Conservation (phyloP, 73 alveolate species). For the Stentor coeruleus region DNA sequence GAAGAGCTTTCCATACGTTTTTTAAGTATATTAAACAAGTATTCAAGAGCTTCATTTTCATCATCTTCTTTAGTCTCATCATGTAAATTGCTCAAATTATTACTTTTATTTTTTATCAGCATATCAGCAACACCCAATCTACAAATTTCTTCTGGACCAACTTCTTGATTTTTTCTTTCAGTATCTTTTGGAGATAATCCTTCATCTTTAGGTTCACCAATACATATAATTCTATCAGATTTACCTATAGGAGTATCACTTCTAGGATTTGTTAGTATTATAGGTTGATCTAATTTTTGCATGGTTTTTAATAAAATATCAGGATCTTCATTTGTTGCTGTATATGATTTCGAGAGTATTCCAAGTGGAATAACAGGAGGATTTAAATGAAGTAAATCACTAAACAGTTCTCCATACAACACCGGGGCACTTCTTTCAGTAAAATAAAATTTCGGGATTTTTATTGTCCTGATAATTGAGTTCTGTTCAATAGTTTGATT, state of each 20-base stretch:
- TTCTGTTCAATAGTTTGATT: not conserved
- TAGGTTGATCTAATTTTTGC: not conserved
- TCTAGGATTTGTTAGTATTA: slow-evolving; percentile 6
- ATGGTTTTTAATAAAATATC: no score
- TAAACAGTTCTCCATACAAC: not conserved
- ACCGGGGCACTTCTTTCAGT: not conserved
- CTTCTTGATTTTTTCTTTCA: not conserved
- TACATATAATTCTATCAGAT: not conserved
- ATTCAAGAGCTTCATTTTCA: not conserved
- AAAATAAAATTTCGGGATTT: not conserved
- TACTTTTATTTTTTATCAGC: not conserved
- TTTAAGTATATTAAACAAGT: not conserved
- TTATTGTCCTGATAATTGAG: not conserved
- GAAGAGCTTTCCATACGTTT: not conserved
- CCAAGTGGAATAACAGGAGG: slow-evolving; percentile 26
- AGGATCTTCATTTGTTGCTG: not conserved
- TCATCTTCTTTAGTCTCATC: not conserved
- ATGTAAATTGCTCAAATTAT: slow-evolving; percentile 2
- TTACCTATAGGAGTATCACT: not conserved
- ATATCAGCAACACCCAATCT: not conserved
- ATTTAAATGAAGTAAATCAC: not conserved
- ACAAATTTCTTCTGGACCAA: not conserved
- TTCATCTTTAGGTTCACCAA: not conserved
- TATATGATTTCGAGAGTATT: not conserved
- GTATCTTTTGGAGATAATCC: not conserved